phyloP scores from a whole-genome alignment of 2,329 filamentous ascomycete genomes.

The Fusarium sublunatum region DNA sequence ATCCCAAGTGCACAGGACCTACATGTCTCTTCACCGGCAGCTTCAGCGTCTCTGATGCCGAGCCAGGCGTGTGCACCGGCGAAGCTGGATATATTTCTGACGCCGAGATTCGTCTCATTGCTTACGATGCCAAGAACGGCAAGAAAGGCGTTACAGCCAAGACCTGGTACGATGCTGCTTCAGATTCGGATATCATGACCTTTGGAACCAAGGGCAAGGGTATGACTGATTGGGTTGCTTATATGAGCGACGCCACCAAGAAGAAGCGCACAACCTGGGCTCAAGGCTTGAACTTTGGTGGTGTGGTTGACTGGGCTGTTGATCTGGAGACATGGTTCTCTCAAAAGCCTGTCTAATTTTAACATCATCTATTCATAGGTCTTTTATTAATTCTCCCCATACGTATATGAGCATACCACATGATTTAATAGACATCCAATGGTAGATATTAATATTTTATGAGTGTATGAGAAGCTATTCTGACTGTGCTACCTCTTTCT shows the following conservation, averaged over 20 bases:
- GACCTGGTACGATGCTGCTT: conserved; percentile 37
- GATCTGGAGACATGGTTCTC: conserved; percentile 46
- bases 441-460: conserved; percentile 16
- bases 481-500: neutral
- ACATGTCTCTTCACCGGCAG: conserved; percentile 44
- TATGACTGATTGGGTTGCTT: conserved; percentile 48
- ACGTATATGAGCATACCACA: conserved; percentile 8
- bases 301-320: conserved; percentile 49
- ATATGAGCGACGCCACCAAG: conserved; percentile 46
- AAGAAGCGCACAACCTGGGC: conserved; percentile 30
- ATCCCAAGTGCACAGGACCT: conserved; percentile 42
- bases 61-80: conserved; percentile 43
- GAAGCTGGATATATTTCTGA: conserved; percentile 46
- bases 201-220: conserved; percentile 38
- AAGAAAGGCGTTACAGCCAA: conserved; percentile 31
- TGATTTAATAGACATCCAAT: neutral
- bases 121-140: conserved; percentile 31
- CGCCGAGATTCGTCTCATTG: conserved; percentile 46
- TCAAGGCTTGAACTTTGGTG: conserved; percentile 46
- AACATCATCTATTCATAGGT: neutral
- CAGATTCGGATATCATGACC: conserved; percentile 44
- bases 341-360: conserved; percentile 19
- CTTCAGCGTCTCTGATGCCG: conserved; percentile 39
- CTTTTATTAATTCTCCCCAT: conserved; percentile 19
- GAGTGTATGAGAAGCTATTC: conserved; percentile 13